Base-by-base conservation (phyloP, 2,329 filamentous ascomycete genomes). In the Fusarium nematophilum region DNA sequence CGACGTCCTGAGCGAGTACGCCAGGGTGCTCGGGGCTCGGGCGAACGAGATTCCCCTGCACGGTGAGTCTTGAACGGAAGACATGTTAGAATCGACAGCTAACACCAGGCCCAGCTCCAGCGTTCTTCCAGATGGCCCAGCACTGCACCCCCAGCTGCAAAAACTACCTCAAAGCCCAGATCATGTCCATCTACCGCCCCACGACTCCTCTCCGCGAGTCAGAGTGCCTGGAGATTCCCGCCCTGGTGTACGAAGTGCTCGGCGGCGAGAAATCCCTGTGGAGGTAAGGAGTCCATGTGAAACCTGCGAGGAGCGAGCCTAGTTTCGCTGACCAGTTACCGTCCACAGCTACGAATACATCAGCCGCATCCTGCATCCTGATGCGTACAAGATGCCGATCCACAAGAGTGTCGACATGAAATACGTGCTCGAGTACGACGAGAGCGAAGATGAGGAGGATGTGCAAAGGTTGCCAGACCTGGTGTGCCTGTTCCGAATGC, bases 41-140 rank as follows among this genome's bases (percentile, higher is more conserved):
- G 62, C 62, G 17, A 39, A 62, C 9, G 62, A 59, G 36, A 49
- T 59, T n/a, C 62, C 57, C 21, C 30, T 65, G 11, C 40, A 62
- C 34, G 36, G 57, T 56, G 49, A 42, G 57, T 38, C 17, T 29
- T 39, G n/a, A 15, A 11, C 23, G 18, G 5, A 52, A 18, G 25
- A 23, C n/a, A 4, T 27, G 17, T 25, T 6, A 25, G 27, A n/a
- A 10, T 21, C 15, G n/a, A n/a, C n/a, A n/a, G 15, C 34, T 53
- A 25, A 61, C 10, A 9, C 7, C 23, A 6, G n/a, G 14, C 21
- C 14, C 18, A 64, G 60, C 36, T 39, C 30, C 34, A 23, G 13
- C 33, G 3, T 62, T 44, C 23, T 29, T 64, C 18, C 26, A 54
- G 23, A 15, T 62, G 13, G 62, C 62, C 39, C 45, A 44, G 23